These are phyloP conservation scores for Exophiala dermatitidis DNA, from an alignment of 2,329 filamentous ascomycete genomes.

Conservation along the genomic window DNA sequence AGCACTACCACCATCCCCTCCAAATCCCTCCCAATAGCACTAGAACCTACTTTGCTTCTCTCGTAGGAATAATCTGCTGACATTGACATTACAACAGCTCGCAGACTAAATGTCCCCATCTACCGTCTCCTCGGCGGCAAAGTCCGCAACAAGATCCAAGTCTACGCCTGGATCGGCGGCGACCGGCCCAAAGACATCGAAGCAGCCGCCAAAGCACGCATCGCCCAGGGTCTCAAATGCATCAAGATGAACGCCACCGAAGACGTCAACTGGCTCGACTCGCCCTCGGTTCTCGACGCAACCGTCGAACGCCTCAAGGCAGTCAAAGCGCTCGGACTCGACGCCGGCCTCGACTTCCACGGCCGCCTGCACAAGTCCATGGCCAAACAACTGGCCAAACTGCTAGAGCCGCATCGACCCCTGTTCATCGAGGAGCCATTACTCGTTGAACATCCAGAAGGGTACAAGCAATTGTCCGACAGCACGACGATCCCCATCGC, in stretches of 20 bases:
- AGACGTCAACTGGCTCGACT: slow-evolving; percentile 67
- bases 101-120: slow-evolving; percentile 58
- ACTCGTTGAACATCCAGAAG: slow-evolving; percentile 58
- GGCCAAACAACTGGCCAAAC: slow-evolving; percentile 62
- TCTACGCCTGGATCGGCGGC: slow-evolving; percentile 70
- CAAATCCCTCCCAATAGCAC: too few species aligned
- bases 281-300: slow-evolving; percentile 55
- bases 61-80: not conserved
- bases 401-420: slow-evolving; percentile 57
- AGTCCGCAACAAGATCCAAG: slow-evolving; percentile 57
- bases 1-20: not conserved
- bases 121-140: slow-evolving; percentile 70
- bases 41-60: slow-evolving; percentile 31
- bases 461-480: slow-evolving; percentile 51
- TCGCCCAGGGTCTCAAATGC: slow-evolving; percentile 34
- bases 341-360: slow-evolving; percentile 71
- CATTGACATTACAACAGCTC: slow-evolving; percentile 21
- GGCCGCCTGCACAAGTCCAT: slow-evolving; percentile 66
- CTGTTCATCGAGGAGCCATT: slow-evolving; percentile 68
- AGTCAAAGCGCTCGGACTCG: slow-evolving; percentile 63
- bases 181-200: slow-evolving; percentile 60
- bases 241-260: slow-evolving; percentile 72
- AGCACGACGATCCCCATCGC: slow-evolving; percentile 58
- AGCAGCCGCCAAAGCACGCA: slow-evolving; percentile 47
- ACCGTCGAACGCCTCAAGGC: slow-evolving; percentile 61